Conservation (phyloP, 2,329 filamentous ascomycete species). For the Fusarium napiforme region DNA sequence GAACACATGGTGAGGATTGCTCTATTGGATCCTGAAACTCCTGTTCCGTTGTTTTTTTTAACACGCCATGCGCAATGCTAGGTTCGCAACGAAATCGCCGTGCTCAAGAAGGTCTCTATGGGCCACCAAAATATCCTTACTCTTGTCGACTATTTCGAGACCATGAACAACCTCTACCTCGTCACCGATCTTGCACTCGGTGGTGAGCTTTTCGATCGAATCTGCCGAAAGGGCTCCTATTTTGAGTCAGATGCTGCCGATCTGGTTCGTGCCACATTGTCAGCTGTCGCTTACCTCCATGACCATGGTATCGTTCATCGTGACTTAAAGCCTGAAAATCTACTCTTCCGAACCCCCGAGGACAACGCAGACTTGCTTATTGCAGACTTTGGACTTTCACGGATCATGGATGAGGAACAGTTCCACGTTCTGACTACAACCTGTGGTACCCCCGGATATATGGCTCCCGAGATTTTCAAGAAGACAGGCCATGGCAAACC, state of each 20-base stretch:
- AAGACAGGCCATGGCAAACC: conserved; percentile 98
- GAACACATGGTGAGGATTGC: conserved; percentile 86
- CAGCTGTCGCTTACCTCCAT: conserved; percentile 97
- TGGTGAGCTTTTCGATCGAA: conserved; percentile 97
- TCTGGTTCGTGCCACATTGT: conserved; percentile 92
- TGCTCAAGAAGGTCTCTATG: conserved; percentile 98
- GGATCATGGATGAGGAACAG: conserved; percentile 99
- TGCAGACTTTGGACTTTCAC: conserved; percentile 93
- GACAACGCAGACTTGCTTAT: conserved; percentile 98
- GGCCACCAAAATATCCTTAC: conserved; percentile 98
- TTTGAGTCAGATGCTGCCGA: conserved; percentile 97
- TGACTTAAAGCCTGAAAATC: conserved; percentile 96
- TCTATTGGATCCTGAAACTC: not conserved
- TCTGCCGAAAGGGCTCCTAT: conserved; percentile 98
- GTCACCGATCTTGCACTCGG: conserved; percentile 97
- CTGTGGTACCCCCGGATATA: conserved; percentile 97
- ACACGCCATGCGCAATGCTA: conserved; percentile 50
- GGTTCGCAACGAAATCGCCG: conserved; percentile 98
- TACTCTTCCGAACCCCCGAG: conserved; percentile 95
- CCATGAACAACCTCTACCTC: conserved; percentile 99
- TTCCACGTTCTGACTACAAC: conserved; percentile 98
- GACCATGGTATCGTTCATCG: conserved; percentile 99
- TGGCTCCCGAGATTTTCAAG: conserved; percentile 99
- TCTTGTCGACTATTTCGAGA: conserved; percentile 98
- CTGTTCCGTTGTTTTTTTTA: conserved; percentile 7